A percentile compares a stretch with the other conserved stretches of the same genome.
Conservation (phyloP, 768 basidiomycete species). For the Kwoniella newhampshirensis region DNA sequence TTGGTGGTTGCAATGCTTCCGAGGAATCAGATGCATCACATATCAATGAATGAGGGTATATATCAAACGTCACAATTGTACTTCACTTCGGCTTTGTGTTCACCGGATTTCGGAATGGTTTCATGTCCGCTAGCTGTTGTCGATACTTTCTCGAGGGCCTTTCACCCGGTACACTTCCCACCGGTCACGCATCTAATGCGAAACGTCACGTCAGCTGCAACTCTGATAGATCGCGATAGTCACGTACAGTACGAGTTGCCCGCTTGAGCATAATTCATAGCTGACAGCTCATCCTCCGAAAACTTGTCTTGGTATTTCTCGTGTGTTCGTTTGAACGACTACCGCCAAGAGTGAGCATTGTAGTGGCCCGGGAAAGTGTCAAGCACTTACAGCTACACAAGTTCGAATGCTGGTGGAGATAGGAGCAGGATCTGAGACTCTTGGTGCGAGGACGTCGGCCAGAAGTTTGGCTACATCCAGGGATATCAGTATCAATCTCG, state of each 20-base stretch:
- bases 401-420: constrained; percentile 86
- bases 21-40: no score
- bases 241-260: constrained; percentile 64
- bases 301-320: constrained; percentile 84
- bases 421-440: constrained; percentile 84
- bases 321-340: constrained; percentile 55
- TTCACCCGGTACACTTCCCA: no score
- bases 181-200: no score
- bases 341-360: not conserved
- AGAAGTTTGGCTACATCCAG: constrained; percentile 64
- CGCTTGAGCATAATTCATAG: constrained; percentile 80
- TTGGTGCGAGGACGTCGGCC: constrained; percentile 73
- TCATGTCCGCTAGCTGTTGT: no score
- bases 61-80: no score
- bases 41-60: no score
- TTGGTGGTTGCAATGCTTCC: no score
- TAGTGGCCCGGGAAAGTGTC: constrained; percentile 30
- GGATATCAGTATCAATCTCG: not conserved
- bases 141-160: no score
- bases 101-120: no score
- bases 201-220: no score
- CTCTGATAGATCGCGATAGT: no score
- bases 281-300: constrained; percentile 84
- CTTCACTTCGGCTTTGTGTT: no score
- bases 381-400: constrained; percentile 58